Percentiles rank a stretch among this genome's conserved stretches.
Conservation (phyloP, 129 eudicot species). For the Oenanthe sinensis region DNA sequence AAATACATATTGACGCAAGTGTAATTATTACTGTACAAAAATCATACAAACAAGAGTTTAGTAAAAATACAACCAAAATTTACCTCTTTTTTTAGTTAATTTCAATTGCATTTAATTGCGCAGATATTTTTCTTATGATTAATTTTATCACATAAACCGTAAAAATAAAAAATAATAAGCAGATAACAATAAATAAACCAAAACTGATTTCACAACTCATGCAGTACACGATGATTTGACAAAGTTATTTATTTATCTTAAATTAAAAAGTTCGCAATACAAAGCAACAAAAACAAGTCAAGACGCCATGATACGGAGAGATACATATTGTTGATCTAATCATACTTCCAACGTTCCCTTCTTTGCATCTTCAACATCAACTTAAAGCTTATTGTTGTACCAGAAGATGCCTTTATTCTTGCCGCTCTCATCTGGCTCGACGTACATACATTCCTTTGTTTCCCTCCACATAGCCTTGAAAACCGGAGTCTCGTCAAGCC, state of each 20-base stretch:
- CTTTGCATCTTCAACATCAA: neutral
- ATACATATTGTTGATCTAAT: neutral
- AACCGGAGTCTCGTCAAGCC: conserved; percentile 16
- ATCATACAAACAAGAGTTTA: too few relatives aligned
- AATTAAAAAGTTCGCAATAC: conserved; percentile 1
- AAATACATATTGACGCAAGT: too few relatives aligned
- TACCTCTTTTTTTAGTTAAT: too few relatives aligned
- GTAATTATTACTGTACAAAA: too few relatives aligned
- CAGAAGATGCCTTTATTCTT: conserved; percentile 13
- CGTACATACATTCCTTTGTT: conserved; percentile 19
- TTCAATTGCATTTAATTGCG: too few relatives aligned
- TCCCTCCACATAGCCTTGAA: conserved; percentile 22
- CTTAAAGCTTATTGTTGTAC: conserved; percentile 10
- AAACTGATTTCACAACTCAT: neutral
- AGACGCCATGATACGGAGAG: neutral
- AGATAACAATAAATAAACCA: neutral
- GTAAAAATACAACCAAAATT: too few relatives aligned
- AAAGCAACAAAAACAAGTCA: neutral
- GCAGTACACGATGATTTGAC: neutral
- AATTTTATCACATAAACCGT: too few relatives aligned
- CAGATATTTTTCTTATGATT: too few relatives aligned
- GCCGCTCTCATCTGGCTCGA: conserved; percentile 11
- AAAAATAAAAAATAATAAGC: too few relatives aligned
- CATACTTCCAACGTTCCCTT: neutral
- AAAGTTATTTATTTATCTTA: neutral